Evolutionary conservation across 768 basidiomycete genomes (phyloP).

Genomic region (Lactarius trivialis): DNA sequence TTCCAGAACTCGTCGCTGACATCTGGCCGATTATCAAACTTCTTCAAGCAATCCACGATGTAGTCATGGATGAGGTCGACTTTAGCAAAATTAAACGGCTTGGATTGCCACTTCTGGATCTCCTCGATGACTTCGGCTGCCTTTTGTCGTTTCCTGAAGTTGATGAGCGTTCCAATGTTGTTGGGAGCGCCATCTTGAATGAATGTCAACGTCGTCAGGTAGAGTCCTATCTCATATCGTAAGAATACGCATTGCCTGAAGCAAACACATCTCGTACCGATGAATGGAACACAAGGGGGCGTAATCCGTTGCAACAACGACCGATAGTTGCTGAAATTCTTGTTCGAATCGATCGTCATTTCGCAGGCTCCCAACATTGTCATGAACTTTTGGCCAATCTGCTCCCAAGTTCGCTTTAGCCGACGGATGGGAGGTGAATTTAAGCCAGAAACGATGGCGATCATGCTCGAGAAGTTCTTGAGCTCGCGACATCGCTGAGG

Average conservation of each 20-base stretch:
- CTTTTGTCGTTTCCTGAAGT: slow-evolving; percentile 93
- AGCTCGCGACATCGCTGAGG: slow-evolving; percentile 75
- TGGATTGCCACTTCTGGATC: slow-evolving; percentile 93
- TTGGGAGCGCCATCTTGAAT: slow-evolving; percentile 96
- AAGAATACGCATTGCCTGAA: slow-evolving; percentile 5
- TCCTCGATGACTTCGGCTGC: slow-evolving; percentile 96
- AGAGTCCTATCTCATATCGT: slow-evolving; percentile 60
- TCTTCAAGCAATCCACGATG: slow-evolving; percentile 71
- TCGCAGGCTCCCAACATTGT: slow-evolving; percentile 73
- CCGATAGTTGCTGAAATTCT: slow-evolving; percentile 91
- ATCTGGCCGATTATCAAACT: slow-evolving; percentile 60
- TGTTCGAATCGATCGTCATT: slow-evolving; percentile 85
- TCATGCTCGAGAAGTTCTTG: slow-evolving; percentile 97
- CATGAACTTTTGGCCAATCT: slow-evolving; percentile 70
- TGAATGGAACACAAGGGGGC: slow-evolving; percentile 94
- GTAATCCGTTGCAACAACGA: slow-evolving; percentile 73
- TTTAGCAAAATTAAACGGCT: slow-evolving; percentile 76
- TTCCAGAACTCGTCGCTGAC: slow-evolving; percentile 79
- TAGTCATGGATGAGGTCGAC: slow-evolving; percentile 64
- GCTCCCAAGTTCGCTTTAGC: slow-evolving; percentile 90
- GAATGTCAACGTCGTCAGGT: slow-evolving; percentile 94
- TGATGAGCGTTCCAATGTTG: slow-evolving; percentile 74
- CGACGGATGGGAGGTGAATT: slow-evolving; percentile 91
- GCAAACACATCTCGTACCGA: slow-evolving; percentile 49
- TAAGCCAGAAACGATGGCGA: slow-evolving; percentile 89